phyloP scores from a whole-genome alignment of 1,284 basidiomycete genomes.

The Fomes fomentarius region DNA sequence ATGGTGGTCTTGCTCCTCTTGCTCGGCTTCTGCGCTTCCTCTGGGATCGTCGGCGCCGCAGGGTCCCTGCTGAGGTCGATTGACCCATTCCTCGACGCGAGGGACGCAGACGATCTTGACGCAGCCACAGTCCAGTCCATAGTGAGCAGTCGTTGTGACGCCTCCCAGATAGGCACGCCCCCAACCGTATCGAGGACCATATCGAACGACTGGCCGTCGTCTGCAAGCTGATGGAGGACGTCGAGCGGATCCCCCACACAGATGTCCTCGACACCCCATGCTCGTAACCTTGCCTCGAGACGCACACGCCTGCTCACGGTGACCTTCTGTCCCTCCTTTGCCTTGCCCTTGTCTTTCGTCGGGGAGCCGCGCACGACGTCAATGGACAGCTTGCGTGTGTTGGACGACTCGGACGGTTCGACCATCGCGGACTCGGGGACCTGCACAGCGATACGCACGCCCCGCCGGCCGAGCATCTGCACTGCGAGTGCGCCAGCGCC shows the following conservation, averaged over 20 bases:
- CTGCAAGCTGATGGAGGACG: conserved; percentile 55
- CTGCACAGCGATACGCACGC: conserved; percentile 73
- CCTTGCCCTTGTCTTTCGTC: conserved; percentile 18
- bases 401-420: conserved; percentile 13
- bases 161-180: conserved; percentile 76
- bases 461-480: conserved; percentile 68
- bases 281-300: conserved; percentile 57
- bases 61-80: conserved; percentile 12
- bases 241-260: conserved; percentile 60
- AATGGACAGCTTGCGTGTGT: conserved; percentile 13
- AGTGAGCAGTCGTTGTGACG: conserved; percentile 61
- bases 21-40: conserved; percentile 14
- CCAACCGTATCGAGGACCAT: conserved; percentile 83
- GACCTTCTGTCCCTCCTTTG: conserved; percentile 5
- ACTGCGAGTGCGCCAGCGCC: conserved; percentile 76
- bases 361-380: conserved; percentile 11
- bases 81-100: conserved; percentile 15
- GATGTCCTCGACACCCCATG: conserved; percentile 70
- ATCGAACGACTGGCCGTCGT: conserved; percentile 68
- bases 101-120: conserved; percentile 20
- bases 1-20: conserved; percentile 24
- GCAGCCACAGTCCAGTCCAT: conserved; percentile 23
- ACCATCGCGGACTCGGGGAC: conserved; percentile 50
- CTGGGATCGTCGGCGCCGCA: neutral
- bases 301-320: conserved; percentile 25